These are phyloP conservation scores for Volutella citrinella DNA, from an alignment of 2,329 filamentous ascomycete species.

Conservation along the genomic window DNA sequence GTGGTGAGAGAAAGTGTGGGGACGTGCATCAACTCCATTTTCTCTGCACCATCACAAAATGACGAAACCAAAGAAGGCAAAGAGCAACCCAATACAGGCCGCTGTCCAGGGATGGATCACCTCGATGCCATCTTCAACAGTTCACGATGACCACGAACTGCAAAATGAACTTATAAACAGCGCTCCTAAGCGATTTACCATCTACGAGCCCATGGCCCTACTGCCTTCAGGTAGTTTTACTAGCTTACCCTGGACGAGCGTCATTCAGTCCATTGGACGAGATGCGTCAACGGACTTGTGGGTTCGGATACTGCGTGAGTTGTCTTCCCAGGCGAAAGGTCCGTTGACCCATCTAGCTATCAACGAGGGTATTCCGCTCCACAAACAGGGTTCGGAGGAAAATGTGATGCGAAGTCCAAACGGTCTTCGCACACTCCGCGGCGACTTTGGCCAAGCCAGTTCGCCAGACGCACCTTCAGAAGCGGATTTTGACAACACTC, in stretches of 20 bases:
- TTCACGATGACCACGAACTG: constrained; percentile 9
- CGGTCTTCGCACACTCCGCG: constrained; percentile 66
- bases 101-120: constrained; percentile 30
- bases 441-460: constrained; percentile 65
- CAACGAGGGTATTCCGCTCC: constrained; percentile 59
- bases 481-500: constrained; percentile 60
- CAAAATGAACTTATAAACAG: constrained; percentile 32
- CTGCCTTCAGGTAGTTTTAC: constrained; percentile 58
- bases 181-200: constrained; percentile 56
- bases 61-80: constrained; percentile 20
- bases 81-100: constrained; percentile 28
- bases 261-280: constrained; percentile 28
- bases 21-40: not conserved
- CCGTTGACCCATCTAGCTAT: constrained; percentile 55
- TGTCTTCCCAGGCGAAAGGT: constrained; percentile 41
- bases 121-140: constrained; percentile 4
- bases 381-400: constrained; percentile 36
- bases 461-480: constrained; percentile 26
- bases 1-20: no score
- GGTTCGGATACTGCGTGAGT: constrained; percentile 42
- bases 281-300: constrained; percentile 40
- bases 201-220: constrained; percentile 60
- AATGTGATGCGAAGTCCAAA: constrained; percentile 75
- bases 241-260: constrained; percentile 35
- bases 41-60: constrained; percentile 20